phyloP scores from a whole-genome alignment of 2,329 filamentous ascomycete species.

The Hypoxylon sp. region DNA sequence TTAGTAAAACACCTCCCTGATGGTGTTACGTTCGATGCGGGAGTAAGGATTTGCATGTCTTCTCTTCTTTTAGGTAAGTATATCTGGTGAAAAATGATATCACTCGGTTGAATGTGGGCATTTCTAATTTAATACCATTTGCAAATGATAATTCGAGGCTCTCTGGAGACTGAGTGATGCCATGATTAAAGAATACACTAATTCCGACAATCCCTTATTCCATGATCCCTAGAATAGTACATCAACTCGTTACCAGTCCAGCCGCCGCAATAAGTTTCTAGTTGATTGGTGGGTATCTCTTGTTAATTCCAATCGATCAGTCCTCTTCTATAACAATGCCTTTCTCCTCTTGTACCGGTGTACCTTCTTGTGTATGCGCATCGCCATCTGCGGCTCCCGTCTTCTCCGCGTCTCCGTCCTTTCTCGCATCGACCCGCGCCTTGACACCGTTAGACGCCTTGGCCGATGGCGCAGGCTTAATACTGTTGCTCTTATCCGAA shows the following conservation, averaged over 20 bases:
- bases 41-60: constrained; percentile 34
- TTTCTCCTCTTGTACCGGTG: constrained; percentile 44
- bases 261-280: not conserved
- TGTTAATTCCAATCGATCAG: constrained; percentile 39
- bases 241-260: constrained; percentile 4
- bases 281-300: constrained; percentile 40
- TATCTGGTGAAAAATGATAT: constrained; percentile 32
- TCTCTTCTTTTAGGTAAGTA: constrained; percentile 16
- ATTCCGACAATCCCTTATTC: not conserved
- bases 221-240: not conserved
- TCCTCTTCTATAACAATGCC: constrained; percentile 53
- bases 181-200: constrained; percentile 20
- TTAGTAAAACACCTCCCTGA: constrained; percentile 9
- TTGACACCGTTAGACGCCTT: constrained; percentile 37
- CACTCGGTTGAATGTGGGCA: constrained; percentile 31
- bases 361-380: constrained; percentile 20
- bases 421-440: constrained; percentile 39
- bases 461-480: constrained; percentile 13
- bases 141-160: constrained; percentile 17
- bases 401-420: constrained; percentile 23
- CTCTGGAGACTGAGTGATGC: constrained; percentile 19
- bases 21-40: constrained; percentile 28
- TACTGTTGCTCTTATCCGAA: not conserved
- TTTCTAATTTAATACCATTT: constrained; percentile 35
- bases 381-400: constrained; percentile 29